phyloP scores from a whole-genome alignment of 176 grass and related monocot species.

The Eleusine indica region DNA sequence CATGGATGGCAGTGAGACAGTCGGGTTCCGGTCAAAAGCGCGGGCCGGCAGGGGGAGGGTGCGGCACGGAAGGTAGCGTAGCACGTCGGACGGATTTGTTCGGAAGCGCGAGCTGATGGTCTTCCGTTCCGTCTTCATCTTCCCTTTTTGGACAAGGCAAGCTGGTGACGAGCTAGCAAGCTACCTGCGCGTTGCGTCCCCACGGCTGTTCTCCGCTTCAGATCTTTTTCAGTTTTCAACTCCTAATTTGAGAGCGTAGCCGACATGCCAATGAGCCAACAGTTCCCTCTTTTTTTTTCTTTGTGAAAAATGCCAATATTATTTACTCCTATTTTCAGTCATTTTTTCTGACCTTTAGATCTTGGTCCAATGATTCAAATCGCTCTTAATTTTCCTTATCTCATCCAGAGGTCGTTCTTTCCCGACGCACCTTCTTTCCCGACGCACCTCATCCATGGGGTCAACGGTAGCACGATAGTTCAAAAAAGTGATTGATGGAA shows the following conservation, averaged over 20 bases:
- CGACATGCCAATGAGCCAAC: not conserved
- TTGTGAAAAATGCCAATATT: not conserved
- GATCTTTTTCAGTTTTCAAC: not conserved
- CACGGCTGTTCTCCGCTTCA: not conserved
- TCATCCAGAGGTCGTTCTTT: too few species aligned
- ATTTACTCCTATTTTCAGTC: not conserved
- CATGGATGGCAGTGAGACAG: not conserved
- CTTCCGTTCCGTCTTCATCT: not conserved
- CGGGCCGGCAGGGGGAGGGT: constrained; percentile 7
- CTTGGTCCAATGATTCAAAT: too few species aligned
- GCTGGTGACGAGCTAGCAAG: not conserved
- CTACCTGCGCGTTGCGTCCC: not conserved
- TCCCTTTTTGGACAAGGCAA: not conserved
- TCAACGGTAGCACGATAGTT: too few species aligned
- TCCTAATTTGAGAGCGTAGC: not conserved
- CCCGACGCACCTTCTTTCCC: too few species aligned
- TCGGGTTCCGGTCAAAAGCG: constrained; percentile 13
- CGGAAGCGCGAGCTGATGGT: not conserved
- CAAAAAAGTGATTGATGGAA: too few species aligned
- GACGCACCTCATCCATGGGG: too few species aligned
- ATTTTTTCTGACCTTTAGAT: too few species aligned
- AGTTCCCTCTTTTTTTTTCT: not conserved
- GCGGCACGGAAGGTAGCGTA: constrained; percentile 37
- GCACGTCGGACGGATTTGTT: constrained; percentile 27
- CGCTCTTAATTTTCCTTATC: too few species aligned